A percentile compares a stretch with the other conserved stretches of the same genome.
Conservation (phyloP, 352 stramenopile genomes). For the Halophytophthora polymorphica region DNA sequence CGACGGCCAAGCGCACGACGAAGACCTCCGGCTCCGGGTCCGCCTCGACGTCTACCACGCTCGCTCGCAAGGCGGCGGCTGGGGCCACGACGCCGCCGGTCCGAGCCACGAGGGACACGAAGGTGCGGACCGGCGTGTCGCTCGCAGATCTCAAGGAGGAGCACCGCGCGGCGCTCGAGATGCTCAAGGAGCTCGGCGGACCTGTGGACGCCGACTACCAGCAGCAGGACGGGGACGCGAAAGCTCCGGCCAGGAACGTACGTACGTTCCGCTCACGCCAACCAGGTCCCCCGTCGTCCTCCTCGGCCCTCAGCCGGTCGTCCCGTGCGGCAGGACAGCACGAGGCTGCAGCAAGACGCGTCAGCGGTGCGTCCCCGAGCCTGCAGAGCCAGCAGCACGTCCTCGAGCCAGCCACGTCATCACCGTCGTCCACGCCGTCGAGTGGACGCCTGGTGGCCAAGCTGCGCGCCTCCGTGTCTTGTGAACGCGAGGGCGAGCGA, state of each 20-base stretch:
- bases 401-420: not conserved
- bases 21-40: slow-evolving; percentile 12
- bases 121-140: slow-evolving; percentile 45
- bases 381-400: slow-evolving; percentile 7
- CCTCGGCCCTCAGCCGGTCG: not conserved
- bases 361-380: not conserved
- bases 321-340: slow-evolving; percentile 1
- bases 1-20: slow-evolving; percentile 1
- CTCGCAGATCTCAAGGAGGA: slow-evolving; percentile 74
- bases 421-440: slow-evolving; percentile 13
- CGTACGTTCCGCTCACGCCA: not conserved
- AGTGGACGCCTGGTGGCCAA: slow-evolving; percentile 49
- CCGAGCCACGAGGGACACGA: slow-evolving; percentile 30
- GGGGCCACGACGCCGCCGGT: slow-evolving; percentile 1
- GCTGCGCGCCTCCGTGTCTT: slow-evolving; percentile 46
- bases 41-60: no score
- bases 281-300: not conserved
- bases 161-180: slow-evolving; percentile 62
- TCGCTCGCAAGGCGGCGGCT: no score
- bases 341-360: not conserved
- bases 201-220: slow-evolving; percentile 45
- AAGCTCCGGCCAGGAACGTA: not conserved
- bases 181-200: slow-evolving; percentile 72
- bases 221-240: slow-evolving; percentile 11
- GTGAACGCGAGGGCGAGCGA: slow-evolving; percentile 19